These are phyloP conservation scores for Aureobasidium sp. DNA, from an alignment of 2,329 filamentous ascomycete genomes.

Conservation along the genomic window DNA sequence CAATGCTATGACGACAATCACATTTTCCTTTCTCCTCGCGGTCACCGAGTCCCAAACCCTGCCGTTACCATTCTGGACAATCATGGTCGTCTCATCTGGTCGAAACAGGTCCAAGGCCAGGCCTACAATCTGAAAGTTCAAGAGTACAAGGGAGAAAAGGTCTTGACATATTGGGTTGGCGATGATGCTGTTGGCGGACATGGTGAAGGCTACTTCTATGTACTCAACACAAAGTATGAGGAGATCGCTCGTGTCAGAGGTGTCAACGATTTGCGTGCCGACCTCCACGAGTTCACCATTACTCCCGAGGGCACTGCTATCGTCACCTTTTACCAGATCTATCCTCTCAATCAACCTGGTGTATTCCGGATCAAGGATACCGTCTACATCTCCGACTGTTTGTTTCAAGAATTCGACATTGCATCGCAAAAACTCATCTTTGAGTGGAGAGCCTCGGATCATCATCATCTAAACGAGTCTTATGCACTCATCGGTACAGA, in stretches of 20 bases:
- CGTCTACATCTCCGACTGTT: slow-evolving; percentile 27
- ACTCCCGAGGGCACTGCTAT: slow-evolving; percentile 25
- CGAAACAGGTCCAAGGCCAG: slow-evolving; percentile 19
- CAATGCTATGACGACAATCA: slow-evolving; percentile 11
- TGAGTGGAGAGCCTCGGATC: slow-evolving; percentile 36
- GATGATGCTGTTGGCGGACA: slow-evolving; percentile 39
- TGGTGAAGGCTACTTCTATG: slow-evolving; percentile 38
- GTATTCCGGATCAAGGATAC: slow-evolving; percentile 2
- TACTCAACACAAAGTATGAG: slow-evolving; percentile 29
- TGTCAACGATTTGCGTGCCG: slow-evolving; percentile 27
- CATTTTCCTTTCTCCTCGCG: slow-evolving; percentile 9
- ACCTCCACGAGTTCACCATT: slow-evolving; percentile 37
- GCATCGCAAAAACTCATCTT: slow-evolving; percentile 32
- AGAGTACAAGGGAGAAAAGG: slow-evolving; percentile 33
- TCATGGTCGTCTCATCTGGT: slow-evolving; percentile 8
- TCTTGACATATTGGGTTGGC: slow-evolving; percentile 44
- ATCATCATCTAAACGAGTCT: slow-evolving; percentile 22
- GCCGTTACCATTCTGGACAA: slow-evolving; percentile 10
- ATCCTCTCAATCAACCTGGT: background rate
- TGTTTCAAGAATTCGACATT: slow-evolving; percentile 37
- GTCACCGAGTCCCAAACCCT: background rate
- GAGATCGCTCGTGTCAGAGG: slow-evolving; percentile 30
- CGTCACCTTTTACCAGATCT: slow-evolving; percentile 6
- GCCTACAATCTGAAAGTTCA: slow-evolving; percentile 41
- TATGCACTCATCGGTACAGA: background rate